A percentile compares a stretch with the other conserved stretches of the same genome.
Evolutionary conservation across 441 rosid genomes (phyloP).

Genomic region (Populus trichocarpa): DNA sequence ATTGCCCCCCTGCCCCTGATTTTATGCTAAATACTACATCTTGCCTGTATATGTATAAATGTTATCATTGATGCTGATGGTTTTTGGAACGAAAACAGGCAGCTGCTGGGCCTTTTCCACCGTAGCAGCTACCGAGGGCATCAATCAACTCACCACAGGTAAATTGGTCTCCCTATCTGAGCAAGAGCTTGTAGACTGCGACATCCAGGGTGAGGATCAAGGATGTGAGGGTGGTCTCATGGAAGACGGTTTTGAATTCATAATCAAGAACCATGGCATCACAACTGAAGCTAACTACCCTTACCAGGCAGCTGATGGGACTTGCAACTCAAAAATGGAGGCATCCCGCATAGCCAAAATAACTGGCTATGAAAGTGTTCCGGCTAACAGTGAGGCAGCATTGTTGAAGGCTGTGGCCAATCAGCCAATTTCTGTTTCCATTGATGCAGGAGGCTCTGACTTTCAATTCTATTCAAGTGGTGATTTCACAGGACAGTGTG

Average conservation of each 20-base stretch:
- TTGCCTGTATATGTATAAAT: background rate
- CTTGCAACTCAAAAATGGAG: conserved; percentile 34
- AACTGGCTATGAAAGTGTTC: conserved; percentile 37
- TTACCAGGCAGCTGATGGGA: conserved; percentile 38
- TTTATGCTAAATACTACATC: background rate
- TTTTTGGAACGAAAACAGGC: conserved; percentile 32
- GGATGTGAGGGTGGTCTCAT: conserved; percentile 70
- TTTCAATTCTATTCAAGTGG: conserved; percentile 62
- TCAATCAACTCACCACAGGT: conserved; percentile 51
- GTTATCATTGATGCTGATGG: background rate
- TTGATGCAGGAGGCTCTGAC: conserved; percentile 50
- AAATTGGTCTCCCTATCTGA: conserved; percentile 58
- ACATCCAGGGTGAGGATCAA: conserved; percentile 19
- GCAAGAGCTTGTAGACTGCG: conserved; percentile 75
- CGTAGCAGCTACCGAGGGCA: conserved; percentile 74
- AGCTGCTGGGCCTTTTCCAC: conserved; percentile 87
- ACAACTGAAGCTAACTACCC: conserved; percentile 52
- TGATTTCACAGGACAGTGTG: conserved; percentile 49
- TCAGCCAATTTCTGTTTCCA: conserved; percentile 75
- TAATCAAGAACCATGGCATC: conserved; percentile 45
- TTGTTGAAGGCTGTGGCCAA: conserved; percentile 41
- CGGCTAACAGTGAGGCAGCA: conserved; percentile 33
- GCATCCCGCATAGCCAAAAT: conserved; percentile 30
- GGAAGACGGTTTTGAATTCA: conserved; percentile 51
- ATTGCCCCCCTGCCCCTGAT: background rate